Percentiles rank a stretch among this genome's conserved stretches.
phyloP scores from a whole-genome alignment of 495 filamentous ascomycete species.

The Penicillium arizonense region DNA sequence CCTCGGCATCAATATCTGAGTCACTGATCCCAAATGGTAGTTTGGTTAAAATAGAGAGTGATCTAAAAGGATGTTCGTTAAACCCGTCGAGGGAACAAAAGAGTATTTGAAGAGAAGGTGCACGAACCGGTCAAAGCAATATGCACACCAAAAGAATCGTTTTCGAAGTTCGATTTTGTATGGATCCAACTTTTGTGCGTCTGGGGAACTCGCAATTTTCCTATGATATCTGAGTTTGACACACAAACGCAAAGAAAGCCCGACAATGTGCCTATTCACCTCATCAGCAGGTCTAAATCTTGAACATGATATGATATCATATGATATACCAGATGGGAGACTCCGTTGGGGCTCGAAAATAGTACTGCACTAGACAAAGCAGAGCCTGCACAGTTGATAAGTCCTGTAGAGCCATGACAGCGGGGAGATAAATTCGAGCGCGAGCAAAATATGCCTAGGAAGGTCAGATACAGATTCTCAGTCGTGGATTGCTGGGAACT shows the following conservation, averaged over 20 bases:
- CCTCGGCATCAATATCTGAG: constrained; percentile 12
- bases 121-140: constrained; percentile 13
- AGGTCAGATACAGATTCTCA: not conserved
- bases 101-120: too few relatives aligned
- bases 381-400: constrained; percentile 11
- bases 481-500: not conserved
- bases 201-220: not conserved
- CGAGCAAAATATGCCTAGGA: constrained; percentile 10
- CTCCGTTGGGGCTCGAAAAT: constrained; percentile 8
- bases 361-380: constrained; percentile 9
- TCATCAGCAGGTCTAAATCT: not conserved
- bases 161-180: constrained; percentile 11
- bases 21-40: constrained; percentile 15
- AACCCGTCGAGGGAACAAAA: too few relatives aligned
- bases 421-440: constrained; percentile 6
- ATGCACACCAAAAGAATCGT: constrained; percentile 15
- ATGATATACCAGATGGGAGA: not conserved
- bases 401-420: constrained; percentile 7
- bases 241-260: constrained; percentile 6
- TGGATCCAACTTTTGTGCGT: not conserved
- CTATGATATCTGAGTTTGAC: constrained; percentile 10
- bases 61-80: not conserved
- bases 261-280: constrained; percentile 6
- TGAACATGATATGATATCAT: not conserved
- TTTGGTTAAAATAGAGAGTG: constrained; percentile 6